Base-by-base conservation (phyloP, 202 grass and related monocot species). In the Zoysia matrella region DNA sequence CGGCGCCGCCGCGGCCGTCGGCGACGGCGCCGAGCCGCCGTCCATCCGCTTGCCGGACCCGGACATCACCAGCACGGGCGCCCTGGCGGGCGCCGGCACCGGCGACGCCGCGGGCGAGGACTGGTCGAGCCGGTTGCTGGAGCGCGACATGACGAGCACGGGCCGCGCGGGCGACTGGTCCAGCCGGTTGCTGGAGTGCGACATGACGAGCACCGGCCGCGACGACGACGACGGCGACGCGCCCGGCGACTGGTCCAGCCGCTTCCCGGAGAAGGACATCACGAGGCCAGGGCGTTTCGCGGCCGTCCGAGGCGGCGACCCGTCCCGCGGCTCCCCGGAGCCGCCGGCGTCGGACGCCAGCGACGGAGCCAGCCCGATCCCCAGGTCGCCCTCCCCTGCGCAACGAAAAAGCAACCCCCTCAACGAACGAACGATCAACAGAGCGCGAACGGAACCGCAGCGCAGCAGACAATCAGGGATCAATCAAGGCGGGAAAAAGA, bases 241-340 rank as follows among this genome's bases (percentile, higher is more conserved):
- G 49, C 52, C 75, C 7, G 93, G 74, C 43, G 90, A 73, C 86
- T 90, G 90, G 85, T 96, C 93, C 7, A 96, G 73, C 12, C 90
- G 62, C 71, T 96, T 96, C 52, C 86, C 88, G 16, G 93, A 96
- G 77, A 66, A 83, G 51, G 93, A 93, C 60, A 97, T 82, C 44
- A 90, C 87, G 6, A 97, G 91, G 48, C 83, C 87, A 3, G 85
- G 85, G 41, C 60, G 56, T 70, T 76, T 85, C 69, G 43, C 78
- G 9, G 47, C 41, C 22, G 22, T 30, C 30, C 41, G 71, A 7
- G 78, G 46, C 36, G 85, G 60, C 71, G 87, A 82, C 64, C 60
- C 84, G 11, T 81, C 80, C 4, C 76, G 73, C 66, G 47, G 77
- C 39, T 82, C 55, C 30, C 79, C 68, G 70, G 76, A 67, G 65